These are phyloP conservation scores for Thalassia testudinum DNA, from an alignment of 116 monocot genomes.

Conservation along the genomic window DNA sequence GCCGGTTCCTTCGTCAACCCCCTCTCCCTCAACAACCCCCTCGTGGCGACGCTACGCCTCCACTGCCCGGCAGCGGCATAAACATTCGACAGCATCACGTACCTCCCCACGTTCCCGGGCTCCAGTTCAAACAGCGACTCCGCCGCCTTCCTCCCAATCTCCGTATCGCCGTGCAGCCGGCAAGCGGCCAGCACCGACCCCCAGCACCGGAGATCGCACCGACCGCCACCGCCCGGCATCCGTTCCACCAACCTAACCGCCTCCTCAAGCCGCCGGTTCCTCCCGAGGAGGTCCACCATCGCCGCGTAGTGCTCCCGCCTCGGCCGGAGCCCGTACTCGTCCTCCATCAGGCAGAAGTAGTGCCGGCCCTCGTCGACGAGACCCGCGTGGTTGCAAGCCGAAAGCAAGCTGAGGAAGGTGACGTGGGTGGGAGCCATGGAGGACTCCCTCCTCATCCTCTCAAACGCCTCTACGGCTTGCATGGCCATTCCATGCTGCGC, in stretches of 20 bases:
- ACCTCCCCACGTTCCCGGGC: constrained; percentile 47
- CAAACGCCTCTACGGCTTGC: constrained; percentile 13
- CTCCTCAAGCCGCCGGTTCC: constrained; percentile 27
- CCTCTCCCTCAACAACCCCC: constrained; percentile 43
- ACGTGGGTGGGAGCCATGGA: constrained; percentile 25
- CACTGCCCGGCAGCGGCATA: constrained; percentile 53
- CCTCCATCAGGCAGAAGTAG: constrained; percentile 34
- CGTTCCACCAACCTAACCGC: constrained; percentile 31
- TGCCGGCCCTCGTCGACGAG: constrained; percentile 20
- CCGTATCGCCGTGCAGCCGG: constrained; percentile 41
- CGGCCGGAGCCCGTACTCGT: constrained; percentile 28
- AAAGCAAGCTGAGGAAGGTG: constrained; percentile 51
- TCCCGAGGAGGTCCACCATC: constrained; percentile 47
- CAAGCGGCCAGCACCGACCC: constrained; percentile 70
- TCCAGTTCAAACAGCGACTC: constrained; percentile 41
- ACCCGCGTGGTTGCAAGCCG: constrained; percentile 64
- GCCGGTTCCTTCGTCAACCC: constrained; percentile 55
- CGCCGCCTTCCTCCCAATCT: constrained; percentile 37
- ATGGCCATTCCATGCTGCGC: constrained; percentile 44
- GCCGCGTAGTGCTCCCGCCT: constrained; percentile 50
- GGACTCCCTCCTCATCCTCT: no score
- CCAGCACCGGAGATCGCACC: constrained; percentile 18
- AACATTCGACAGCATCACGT: constrained; percentile 55
- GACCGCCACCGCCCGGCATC: constrained; percentile 10
- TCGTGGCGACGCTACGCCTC: constrained; percentile 34